phyloP scores from a whole-genome alignment of 2,329 filamentous ascomycete genomes.

The Xylaria sp. region DNA sequence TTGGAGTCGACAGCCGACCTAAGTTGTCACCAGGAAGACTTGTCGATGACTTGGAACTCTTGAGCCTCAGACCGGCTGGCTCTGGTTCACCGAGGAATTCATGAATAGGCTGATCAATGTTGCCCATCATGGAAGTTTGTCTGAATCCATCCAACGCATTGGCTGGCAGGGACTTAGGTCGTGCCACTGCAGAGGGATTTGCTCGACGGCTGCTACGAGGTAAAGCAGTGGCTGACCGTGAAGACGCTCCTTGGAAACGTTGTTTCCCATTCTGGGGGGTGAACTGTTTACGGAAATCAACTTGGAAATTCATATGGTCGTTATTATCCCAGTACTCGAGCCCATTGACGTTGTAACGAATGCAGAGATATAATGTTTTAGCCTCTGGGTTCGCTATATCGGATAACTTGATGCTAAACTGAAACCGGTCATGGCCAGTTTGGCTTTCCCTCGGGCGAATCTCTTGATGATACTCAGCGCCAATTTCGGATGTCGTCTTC shows the following conservation, averaged over 20 bases:
- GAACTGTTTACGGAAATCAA: conserved; percentile 86
- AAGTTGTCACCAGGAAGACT: conserved; percentile 69
- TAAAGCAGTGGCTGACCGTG: conserved; percentile 58
- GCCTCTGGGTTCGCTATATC: conserved; percentile 89
- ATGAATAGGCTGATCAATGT: conserved; percentile 64
- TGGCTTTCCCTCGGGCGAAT: conserved; percentile 69
- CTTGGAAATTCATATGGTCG: conserved; percentile 81
- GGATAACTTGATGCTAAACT: conserved; percentile 90
- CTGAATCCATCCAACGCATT: conserved; percentile 74
- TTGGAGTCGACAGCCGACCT: conserved; percentile 58
- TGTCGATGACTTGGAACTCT: conserved; percentile 67
- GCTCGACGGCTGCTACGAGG: conserved; percentile 70
- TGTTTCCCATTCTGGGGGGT: conserved; percentile 66
- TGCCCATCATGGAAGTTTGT: conserved; percentile 59
- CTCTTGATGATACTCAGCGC: conserved; percentile 85
- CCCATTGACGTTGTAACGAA: conserved; percentile 84
- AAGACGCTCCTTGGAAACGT: conserved; percentile 54
- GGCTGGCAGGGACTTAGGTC: conserved; percentile 60
- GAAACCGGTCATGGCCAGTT: conserved; percentile 83
- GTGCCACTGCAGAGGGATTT: conserved; percentile 48
- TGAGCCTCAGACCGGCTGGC: conserved; percentile 68
- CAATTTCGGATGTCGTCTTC: conserved; percentile 96
- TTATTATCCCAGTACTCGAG: conserved; percentile 98
- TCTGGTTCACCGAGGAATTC: conserved; percentile 68
- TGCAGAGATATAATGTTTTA: conserved; percentile 91